Conservation (phyloP, 306 rosid genomes). For the Cucurbita argyrosperma region DNA sequence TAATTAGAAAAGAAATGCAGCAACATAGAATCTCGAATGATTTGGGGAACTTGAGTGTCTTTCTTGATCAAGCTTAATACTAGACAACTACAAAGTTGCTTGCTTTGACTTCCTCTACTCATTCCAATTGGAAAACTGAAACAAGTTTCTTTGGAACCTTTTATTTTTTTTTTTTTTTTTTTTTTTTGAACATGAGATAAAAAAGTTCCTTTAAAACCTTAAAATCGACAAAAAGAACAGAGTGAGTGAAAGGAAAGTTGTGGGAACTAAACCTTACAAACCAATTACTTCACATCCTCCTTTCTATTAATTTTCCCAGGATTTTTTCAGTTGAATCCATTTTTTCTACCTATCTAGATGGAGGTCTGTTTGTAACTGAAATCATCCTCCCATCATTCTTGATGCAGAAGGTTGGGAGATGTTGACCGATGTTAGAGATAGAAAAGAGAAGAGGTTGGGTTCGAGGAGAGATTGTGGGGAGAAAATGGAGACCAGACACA, state of each 20-base stretch:
- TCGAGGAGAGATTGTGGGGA: neutral
- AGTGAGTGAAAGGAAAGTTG: neutral
- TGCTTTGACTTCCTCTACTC: neutral
- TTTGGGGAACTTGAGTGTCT: neutral
- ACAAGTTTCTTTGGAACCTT: neutral
- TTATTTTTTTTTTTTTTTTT: too few relatives aligned
- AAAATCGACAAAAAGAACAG: neutral
- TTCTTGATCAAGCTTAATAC: neutral
- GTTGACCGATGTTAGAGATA: neutral
- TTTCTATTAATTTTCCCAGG: neutral
- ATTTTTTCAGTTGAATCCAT: neutral
- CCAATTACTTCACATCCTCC: neutral
- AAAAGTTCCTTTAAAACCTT: neutral
- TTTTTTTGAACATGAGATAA: too few relatives aligned
- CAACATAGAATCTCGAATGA: neutral
- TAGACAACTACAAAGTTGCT: neutral
- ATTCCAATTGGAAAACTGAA: neutral
- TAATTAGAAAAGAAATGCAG: neutral
- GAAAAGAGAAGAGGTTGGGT: neutral
- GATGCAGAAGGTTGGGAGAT: neutral
- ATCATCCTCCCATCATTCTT: neutral
- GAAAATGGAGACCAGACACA: neutral
- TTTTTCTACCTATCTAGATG: neutral
- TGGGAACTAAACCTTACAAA: neutral
- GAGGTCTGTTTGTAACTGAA: neutral